Conservation (phyloP, 2,329 filamentous ascomycete species). For the Sporothrix dimorphospora region DNA sequence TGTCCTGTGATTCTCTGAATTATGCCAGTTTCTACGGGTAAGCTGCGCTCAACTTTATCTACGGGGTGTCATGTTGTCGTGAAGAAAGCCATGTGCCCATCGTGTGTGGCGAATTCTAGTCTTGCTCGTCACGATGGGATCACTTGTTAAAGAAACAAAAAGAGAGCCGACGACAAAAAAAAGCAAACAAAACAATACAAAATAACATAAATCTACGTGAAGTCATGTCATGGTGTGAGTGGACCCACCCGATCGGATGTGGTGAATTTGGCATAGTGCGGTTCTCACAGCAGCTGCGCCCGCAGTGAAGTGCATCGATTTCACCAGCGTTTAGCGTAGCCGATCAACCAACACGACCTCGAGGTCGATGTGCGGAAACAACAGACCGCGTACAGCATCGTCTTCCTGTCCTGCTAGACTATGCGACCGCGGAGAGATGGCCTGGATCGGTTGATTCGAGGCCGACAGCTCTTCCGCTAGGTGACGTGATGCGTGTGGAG, state of each 20-base stretch:
- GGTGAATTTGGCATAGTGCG: background rate
- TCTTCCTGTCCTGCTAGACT: background rate
- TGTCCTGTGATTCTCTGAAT: background rate
- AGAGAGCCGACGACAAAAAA: background rate
- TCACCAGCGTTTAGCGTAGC: background rate
- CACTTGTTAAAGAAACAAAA: background rate
- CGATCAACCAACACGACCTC: constrained; percentile 12
- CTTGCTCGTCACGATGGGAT: background rate
- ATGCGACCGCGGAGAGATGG: background rate
- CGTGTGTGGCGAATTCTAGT: background rate
- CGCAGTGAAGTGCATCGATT: background rate
- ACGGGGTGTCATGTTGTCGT: background rate
- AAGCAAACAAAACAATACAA: background rate
- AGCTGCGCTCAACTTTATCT: constrained; percentile 18
- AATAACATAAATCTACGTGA: background rate
- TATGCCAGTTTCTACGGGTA: background rate
- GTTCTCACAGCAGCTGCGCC: background rate
- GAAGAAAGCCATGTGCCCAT: background rate
- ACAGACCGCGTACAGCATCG: no score
- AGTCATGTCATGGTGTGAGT: background rate
- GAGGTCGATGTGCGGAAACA: background rate
- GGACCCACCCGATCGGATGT: background rate
- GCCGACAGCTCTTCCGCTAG: background rate
- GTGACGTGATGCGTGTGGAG: background rate
- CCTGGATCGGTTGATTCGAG: background rate